Conservation (phyloP, 1,139 yeast genomes). For the Sugiyamaella xylanicola region DNA sequence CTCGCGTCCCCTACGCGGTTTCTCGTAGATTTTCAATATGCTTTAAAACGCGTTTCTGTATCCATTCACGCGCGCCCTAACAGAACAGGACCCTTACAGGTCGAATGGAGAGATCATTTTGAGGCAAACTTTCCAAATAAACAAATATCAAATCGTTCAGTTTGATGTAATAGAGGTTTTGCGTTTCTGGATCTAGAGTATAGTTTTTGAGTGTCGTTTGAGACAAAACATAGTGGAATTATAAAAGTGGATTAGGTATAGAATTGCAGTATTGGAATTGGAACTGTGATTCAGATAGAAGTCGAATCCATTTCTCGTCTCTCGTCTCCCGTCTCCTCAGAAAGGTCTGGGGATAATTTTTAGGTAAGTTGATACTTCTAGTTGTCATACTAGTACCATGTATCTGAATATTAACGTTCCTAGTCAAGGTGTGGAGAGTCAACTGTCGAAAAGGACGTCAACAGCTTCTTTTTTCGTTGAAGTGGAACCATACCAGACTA, state of each 20-base stretch:
- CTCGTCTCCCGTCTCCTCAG: too few relatives aligned
- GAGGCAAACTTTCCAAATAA: background rate
- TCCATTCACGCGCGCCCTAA: background rate
- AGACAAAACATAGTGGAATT: too few relatives aligned
- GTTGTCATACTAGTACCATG: too few relatives aligned
- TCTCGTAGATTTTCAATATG: background rate
- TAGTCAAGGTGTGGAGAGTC: slow-evolving; percentile 4
- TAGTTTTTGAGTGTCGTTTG: too few relatives aligned
- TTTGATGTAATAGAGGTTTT: too few relatives aligned
- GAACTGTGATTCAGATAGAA: background rate
- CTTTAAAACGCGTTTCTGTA: slow-evolving; percentile 6
- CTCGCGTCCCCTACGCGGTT: slow-evolving; percentile 8
- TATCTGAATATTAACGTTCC: slow-evolving; percentile 2
- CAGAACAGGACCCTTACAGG: background rate
- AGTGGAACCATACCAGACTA: slow-evolving; percentile 2
- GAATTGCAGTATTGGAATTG: too few relatives aligned
- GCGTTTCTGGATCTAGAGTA: too few relatives aligned
- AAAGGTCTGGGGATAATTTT: too few relatives aligned
- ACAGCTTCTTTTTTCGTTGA: slow-evolving; percentile 14
- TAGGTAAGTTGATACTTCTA: too few relatives aligned
- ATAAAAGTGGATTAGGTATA: too few relatives aligned
- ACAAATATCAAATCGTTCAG: too few relatives aligned
- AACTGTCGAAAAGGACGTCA: slow-evolving; percentile 1
- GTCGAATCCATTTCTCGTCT: background rate
- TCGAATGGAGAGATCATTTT: background rate